Base-by-base conservation (phyloP, 2,329 filamentous ascomycete genomes). In the Colletotrichum karsti region DNA sequence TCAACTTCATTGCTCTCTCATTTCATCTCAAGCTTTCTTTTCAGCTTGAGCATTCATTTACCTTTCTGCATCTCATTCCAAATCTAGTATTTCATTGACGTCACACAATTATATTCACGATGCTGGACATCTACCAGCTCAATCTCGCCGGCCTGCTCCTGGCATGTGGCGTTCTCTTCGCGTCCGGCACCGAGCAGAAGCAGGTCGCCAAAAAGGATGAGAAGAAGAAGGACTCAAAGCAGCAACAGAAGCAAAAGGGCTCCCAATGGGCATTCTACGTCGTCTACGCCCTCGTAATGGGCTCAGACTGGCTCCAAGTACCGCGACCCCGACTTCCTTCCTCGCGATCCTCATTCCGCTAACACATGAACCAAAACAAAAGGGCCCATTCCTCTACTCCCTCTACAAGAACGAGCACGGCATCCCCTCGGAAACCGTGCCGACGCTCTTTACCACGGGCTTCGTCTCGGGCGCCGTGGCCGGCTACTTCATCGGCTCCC, bases 231-330 rank as follows among this genome's bases (percentile, higher is more conserved):
- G 35, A 15, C 22, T 15, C 24, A 5, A 56, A 58, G 15, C 15
- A 46, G 46, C 50, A 57, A 39, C 35, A 57, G 35, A 60, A 37
- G 1, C 18, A 28, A n/a, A 60, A 60, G 7, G 70, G 51, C 10
- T 75, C 74, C 1, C 74, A 76, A 56, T 70, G 72, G 70, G 68
- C 77, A 8, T 84, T 84, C 72, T 74, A 82, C 24, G 67, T 72
- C 13, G 83, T 86, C 30, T 87, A 85, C 59, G 78, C 82, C 66
- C 77, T 87, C 5, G 81, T 84, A 24, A 85, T 85, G 80, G 83
- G 78, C 56, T 81, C 84, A 8, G 84, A 87, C 73, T 87, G 84
- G 84, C 80, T 87, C 28, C 84, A 86, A 77, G 82, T 82, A 71
- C 71, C 24, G n/a, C n/a, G n/a, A n/a, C n/a, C 9, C 7, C 20